These are phyloP conservation scores for Fusarium stilboides DNA, from an alignment of 2,329 filamentous ascomycete species.

Conservation along the genomic window DNA sequence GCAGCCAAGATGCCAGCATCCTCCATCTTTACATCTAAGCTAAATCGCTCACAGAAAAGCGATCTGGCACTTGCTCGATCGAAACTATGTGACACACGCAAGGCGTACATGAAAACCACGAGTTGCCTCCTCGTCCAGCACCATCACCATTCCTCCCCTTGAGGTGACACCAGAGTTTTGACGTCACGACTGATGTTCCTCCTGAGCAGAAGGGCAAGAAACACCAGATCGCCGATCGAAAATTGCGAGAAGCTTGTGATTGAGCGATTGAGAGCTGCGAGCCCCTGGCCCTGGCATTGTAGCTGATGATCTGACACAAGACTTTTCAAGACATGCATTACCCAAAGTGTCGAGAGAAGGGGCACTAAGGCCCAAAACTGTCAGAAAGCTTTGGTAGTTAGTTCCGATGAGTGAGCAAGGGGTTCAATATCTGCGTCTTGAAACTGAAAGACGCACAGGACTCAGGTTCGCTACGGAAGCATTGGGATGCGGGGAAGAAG, in stretches of 20 bases:
- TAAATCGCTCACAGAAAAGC: background rate
- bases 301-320: conserved; percentile 21
- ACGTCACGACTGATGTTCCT: conserved; percentile 25
- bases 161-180: conserved; percentile 16
- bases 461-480: background rate
- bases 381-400: background rate
- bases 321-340: conserved; percentile 33
- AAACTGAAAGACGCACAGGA: conserved; percentile 5
- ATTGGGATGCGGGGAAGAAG: conserved; percentile 10
- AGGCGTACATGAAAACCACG: conserved; percentile 11
- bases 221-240: conserved; percentile 28
- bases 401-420: conserved; percentile 29
- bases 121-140: conserved; percentile 13
- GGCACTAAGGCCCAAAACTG: conserved; percentile 16
- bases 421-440: conserved; percentile 4
- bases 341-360: conserved; percentile 29
- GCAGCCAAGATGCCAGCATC: conserved; percentile 25
- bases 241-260: conserved; percentile 12
- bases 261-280: conserved; percentile 17
- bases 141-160: conserved; percentile 35
- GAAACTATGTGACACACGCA: conserved; percentile 24
- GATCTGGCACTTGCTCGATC: conserved; percentile 12
- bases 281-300: conserved; percentile 25
- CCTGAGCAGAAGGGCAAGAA: conserved; percentile 6
- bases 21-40: conserved; percentile 15